Evolutionary conservation across 208 protist genomes (phyloP).

Genomic region (Leptomonas pyrrhocoris): DNA sequence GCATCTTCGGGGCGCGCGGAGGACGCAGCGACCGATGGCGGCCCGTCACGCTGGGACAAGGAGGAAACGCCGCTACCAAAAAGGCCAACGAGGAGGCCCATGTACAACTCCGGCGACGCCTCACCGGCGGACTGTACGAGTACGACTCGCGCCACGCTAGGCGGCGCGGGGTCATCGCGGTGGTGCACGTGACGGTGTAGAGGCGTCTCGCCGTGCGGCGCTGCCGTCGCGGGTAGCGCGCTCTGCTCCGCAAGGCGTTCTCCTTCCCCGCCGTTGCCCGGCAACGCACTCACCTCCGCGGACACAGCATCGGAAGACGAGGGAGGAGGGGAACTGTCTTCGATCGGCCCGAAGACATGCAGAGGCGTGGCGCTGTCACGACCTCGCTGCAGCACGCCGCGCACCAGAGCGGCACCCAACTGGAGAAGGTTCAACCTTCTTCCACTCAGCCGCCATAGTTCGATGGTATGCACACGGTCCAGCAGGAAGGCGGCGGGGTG

Average conservation of each 20-base stretch:
- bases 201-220: background rate
- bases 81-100: constrained; percentile 33
- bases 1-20: background rate
- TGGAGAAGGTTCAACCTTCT: constrained; percentile 34
- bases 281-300: background rate
- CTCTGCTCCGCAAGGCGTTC: background rate
- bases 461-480: constrained; percentile 20
- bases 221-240: background rate
- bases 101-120: constrained; percentile 35
- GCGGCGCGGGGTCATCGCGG: background rate
- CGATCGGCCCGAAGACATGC: constrained; percentile 11
- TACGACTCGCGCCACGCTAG: constrained; percentile 26
- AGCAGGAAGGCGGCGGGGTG: constrained; percentile 16
- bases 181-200: constrained; percentile 3
- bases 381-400: constrained; percentile 29
- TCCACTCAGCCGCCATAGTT: constrained; percentile 17
- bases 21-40: background rate
- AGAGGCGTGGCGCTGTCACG: constrained; percentile 7
- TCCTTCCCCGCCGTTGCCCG: background rate
- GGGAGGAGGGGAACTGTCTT: background rate
- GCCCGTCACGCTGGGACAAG: constrained; percentile 1
- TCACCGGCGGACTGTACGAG: constrained; percentile 20
- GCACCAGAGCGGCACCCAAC: constrained; percentile 39
- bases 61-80: constrained; percentile 42
- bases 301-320: background rate